Base-by-base conservation (phyloP, 2,329 filamentous ascomycete genomes). In the Diaporthe eres region DNA sequence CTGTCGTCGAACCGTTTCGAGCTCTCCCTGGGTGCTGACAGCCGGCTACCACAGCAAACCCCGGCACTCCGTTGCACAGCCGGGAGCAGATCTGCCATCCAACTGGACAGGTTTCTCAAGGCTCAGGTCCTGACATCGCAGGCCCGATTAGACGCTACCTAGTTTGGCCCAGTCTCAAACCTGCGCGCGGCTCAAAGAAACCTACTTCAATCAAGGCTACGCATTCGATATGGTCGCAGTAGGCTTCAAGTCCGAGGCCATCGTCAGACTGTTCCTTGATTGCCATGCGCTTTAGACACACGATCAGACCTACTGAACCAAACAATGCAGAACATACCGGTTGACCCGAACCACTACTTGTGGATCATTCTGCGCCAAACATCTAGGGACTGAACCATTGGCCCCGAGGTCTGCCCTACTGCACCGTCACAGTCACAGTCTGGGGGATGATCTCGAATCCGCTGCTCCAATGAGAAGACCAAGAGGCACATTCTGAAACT, bases 391-490 rank as follows among this genome's bases (percentile, higher is more conserved):
- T 63, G 22, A 47, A 25, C 37, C 47, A 47, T 49, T 42, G 47
- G 58, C 42, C 13, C 47, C 71, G 31, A 53, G 44, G 44, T 39
- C 25, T 68, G 39, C 37, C 53, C 19, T 53, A 37, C 19, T 57
- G 28, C 25, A 53, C 65, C 31, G 42, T 74, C 71, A 67, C 53
- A 44, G 51, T 72, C 22, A 47, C 53, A 65, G 58, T n/a, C 60
- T 31, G 34, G n/a, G 47, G 47, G 65, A 22, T 39, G 74, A 72
- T 75, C 60, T 57, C 47, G 49, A 57, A 57, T 42, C 42, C 51
- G 42, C 55, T 67, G 63, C 63, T 53, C 71, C 72, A 76, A 74
- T 71, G 57, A 71, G 72, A 65, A 53, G 65, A 57, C 25, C 31
- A 47, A 57, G 15, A 58, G 49, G 34, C n/a, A 57, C n/a, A 28